Evolutionary conservation across 306 rosid genomes (phyloP), one percentile per base, ranked within the genome.

Genomic region (Dalbergia cultrata): DNA sequence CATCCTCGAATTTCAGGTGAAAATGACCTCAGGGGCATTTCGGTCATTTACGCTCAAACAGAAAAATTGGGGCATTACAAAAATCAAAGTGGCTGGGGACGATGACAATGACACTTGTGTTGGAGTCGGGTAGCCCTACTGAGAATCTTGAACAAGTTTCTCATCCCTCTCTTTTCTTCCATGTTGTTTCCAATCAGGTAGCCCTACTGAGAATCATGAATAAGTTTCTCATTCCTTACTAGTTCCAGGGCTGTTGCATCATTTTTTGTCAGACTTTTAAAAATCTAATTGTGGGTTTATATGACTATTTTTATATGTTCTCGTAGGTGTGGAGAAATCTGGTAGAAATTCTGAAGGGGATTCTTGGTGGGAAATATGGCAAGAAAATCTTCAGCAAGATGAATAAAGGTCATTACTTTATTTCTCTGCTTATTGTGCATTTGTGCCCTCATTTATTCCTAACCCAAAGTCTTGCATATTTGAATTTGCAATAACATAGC

Each of bases 301-400:
- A 70, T 59, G 61, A 63, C 77, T 59, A 58, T 26, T 75, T 75
- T 77, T 78, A 39, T 67, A 47, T 65, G 54, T 76, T 58, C 44
- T 41, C 0, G 57, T 85, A 95, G 99, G 97, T 75, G 97, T 95
- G 80, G 97, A 95, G 85, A 93, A 95, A 90, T 95, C 98, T 22
- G 98, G 99, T 70, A 91, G 72, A 87, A 95, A 95, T 88, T 92
- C 90, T 16, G 96, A 90, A 69, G 98, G 99, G 59, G 98, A 95
- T 87, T 90, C 94, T 62, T 95, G 99, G 99, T 95, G 99, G 98
- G 98, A 95, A 87, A 93, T 97, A 9, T 95, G 99, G 99, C 97
- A 95, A 87, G 99, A 95, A 87, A 88, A 90, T 88, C 94, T 95
- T 80, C 95, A 95, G 76, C 99, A 95, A 88, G 98, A 95, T 76